Percentiles rank a stretch among this genome's conserved stretches.
Evolutionary conservation across 345 rosid species (phyloP).

Genomic region (Barbarea vulgaris): DNA sequence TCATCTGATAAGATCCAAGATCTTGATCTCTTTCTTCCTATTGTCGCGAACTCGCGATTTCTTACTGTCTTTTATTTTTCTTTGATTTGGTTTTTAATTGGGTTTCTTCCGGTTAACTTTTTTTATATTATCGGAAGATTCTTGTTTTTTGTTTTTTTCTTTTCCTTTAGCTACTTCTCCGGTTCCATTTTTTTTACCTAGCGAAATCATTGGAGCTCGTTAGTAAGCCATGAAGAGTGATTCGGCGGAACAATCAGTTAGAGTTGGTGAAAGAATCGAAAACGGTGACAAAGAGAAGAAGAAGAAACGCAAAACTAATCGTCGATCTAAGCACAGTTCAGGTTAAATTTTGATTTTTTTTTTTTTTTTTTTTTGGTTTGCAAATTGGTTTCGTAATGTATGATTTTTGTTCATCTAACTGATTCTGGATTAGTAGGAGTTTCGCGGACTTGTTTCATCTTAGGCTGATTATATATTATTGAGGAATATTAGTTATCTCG

Average conservation of each 20-base stretch:
- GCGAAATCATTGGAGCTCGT: not conserved
- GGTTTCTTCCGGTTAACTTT: constrained; percentile 55
- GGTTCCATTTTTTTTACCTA: not conserved
- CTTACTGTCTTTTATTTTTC: not conserved
- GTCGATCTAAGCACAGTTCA: constrained; percentile 66
- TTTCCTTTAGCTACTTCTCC: not conserved
- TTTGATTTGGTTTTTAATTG: not conserved
- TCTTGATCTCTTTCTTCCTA: constrained; percentile 3
- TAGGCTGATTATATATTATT: not conserved
- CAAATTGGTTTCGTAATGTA: constrained; percentile 11
- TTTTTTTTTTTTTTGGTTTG: not conserved
- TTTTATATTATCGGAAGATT: constrained; percentile 61
- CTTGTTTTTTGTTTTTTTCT: not conserved
- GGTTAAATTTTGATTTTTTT: constrained; percentile 15
- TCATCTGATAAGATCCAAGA: constrained; percentile 1
- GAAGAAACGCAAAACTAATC: constrained; percentile 63
- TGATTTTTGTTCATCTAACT: not conserved
- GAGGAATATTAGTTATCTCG: not conserved
- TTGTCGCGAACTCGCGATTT: constrained; percentile 12
- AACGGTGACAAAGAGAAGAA: constrained; percentile 74
- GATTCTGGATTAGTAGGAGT: not conserved
- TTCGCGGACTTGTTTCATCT: not conserved
- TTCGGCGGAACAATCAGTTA: constrained; percentile 46
- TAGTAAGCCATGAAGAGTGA: constrained; percentile 46
- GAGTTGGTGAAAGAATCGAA: constrained; percentile 48